Evolutionary conservation across 202 grass and related monocot genomes (phyloP).

Genomic region (Musa balbisiana): DNA sequence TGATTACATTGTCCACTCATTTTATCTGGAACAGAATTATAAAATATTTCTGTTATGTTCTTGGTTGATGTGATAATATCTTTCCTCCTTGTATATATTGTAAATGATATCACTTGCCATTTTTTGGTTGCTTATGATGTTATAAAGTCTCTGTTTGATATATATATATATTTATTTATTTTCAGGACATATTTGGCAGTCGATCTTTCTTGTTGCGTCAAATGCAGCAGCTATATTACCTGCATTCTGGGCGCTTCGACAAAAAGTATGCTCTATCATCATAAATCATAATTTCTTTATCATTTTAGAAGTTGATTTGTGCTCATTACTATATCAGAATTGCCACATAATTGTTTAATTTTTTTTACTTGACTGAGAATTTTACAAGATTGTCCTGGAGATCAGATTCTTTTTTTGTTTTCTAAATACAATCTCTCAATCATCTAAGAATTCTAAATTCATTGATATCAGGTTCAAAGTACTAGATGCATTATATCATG

Average conservation of each 20-base stretch:
- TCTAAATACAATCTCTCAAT: not conserved
- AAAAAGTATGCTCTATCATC: constrained; percentile 49
- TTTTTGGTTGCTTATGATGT: constrained; percentile 6
- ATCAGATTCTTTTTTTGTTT: not conserved
- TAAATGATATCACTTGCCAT: not conserved
- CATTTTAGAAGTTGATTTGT: not conserved
- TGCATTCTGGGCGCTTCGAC: constrained; percentile 78
- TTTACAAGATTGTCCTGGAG: not conserved
- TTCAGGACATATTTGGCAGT: constrained; percentile 91
- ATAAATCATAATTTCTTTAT: not conserved
- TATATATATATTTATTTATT: constrained; percentile 11
- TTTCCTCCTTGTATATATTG: not conserved
- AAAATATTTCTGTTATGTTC: not conserved
- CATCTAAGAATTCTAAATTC: not conserved
- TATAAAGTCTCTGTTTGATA: constrained; percentile 7
- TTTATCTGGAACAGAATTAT: no score
- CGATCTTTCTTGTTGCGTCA: constrained; percentile 86
- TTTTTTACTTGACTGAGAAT: not conserved
- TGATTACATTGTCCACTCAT: no score
- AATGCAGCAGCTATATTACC: constrained; percentile 92
- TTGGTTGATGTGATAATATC: not conserved
- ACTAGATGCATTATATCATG: not conserved
- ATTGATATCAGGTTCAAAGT: not conserved
- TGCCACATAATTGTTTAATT: not conserved
- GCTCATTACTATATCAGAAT: not conserved